Conservation (phyloP, 192 early-diverging fungal species). For the Rhizophagus prolifer region DNA sequence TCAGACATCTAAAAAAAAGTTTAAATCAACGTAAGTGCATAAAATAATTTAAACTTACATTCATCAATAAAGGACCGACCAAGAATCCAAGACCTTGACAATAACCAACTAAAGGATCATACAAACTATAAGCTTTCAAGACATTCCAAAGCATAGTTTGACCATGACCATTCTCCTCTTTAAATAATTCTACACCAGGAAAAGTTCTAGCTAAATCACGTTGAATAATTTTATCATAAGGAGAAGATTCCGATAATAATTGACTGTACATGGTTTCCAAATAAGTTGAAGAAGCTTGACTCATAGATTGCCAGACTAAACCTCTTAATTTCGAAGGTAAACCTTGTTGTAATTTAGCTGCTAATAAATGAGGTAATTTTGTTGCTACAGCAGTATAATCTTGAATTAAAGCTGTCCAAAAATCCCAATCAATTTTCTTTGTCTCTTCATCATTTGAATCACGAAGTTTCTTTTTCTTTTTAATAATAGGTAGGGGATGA, state of each 20-base stretch:
- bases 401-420: conserved; percentile 81
- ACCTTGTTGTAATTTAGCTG: conserved; percentile 71
- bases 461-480: conserved; percentile 9
- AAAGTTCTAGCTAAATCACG: conserved; percentile 93
- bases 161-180: conserved; percentile 75
- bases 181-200: conserved; percentile 85
- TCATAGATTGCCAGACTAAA: conserved; percentile 90
- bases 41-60: conserved; percentile 51
- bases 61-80: conserved; percentile 88
- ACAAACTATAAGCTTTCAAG: conserved; percentile 90
- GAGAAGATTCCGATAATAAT: conserved; percentile 69
- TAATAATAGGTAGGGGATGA: too few relatives aligned
- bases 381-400: conserved; percentile 71
- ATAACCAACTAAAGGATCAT: conserved; percentile 94
- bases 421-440: conserved; percentile 65
- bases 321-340: conserved; percentile 84
- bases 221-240: conserved; percentile 89
- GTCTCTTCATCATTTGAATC: conserved; percentile 30
- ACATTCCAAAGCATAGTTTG: conserved; percentile 87
- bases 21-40: neutral
- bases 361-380: conserved; percentile 67
- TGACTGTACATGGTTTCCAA: conserved; percentile 81
- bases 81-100: conserved; percentile 98
- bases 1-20: conserved; percentile 75
- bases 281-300: conserved; percentile 73